Percentiles rank a stretch among this genome's conserved stretches.
Conservation (phyloP, 768 basidiomycete species). For the Auricularia sp. region DNA sequence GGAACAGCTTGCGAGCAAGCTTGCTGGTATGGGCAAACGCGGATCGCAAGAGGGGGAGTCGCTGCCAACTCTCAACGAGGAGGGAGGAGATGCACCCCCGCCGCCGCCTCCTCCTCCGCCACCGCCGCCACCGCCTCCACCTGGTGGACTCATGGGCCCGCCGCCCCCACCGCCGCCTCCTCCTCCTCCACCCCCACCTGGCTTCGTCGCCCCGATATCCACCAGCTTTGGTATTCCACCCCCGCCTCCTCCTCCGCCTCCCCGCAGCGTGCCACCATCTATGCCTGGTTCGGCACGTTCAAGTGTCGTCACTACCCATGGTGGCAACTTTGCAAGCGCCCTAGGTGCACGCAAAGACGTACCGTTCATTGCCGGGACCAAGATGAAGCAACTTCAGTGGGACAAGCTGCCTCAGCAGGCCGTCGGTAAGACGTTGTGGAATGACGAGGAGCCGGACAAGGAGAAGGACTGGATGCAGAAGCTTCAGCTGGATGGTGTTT, state of each 20-base stretch:
- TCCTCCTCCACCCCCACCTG: conserved; percentile 25
- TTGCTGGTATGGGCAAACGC: conserved; percentile 37
- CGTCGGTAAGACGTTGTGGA: conserved; percentile 80
- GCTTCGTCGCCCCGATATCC: conserved; percentile 18
- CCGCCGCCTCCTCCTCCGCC: conserved; percentile 22
- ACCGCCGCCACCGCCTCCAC: conserved; percentile 16
- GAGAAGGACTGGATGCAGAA: conserved; percentile 76
- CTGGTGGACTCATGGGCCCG: conserved; percentile 8
- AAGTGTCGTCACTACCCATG: conserved; percentile 37
- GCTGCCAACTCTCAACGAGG: conserved; percentile 33
- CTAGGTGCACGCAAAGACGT: conserved; percentile 72
- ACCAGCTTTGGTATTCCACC: conserved; percentile 18
- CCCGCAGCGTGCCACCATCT: conserved; percentile 21
- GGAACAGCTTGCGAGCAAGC: conserved; percentile 52
- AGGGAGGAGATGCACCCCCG: conserved; percentile 15
- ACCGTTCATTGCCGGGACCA: conserved; percentile 69
- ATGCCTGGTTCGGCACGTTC: conserved; percentile 25
- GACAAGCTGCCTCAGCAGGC: conserved; percentile 91
- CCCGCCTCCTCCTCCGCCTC: conserved; percentile 29
- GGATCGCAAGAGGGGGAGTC: conserved; percentile 28
- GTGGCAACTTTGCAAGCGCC: not conserved
- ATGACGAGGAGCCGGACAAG: conserved; percentile 51
- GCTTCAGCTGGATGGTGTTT: conserved; percentile 76
- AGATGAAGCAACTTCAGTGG: conserved; percentile 99
- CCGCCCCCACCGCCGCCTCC: conserved; percentile 28